Base-by-base conservation (phyloP, 805 yeast species). In the Myxozyma mucilagina region DNA sequence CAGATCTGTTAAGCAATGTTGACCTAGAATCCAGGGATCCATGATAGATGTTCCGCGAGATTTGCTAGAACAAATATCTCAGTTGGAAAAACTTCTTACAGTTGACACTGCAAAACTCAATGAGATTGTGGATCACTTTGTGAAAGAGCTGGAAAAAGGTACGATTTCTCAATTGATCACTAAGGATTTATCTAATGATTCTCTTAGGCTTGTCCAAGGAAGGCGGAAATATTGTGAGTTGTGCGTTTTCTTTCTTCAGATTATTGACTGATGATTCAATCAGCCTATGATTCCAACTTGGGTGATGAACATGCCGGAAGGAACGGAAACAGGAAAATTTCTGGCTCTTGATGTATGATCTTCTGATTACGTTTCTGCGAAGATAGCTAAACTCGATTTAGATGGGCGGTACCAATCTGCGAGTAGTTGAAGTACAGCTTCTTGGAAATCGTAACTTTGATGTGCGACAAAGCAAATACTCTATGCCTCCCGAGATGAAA, bases 221-320 rank as follows among this genome's bases (percentile, higher is more conserved):
- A 48, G 74, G 74, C 14, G 74, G 74, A 24, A 62, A 66, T 41
- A 71, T 71, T 58, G 70, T 68, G 61, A 29, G 70, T 44, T 3
- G 16, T 14, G 16, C 31, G 35, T 13, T 13, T n/a, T 45, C 20
- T 29, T 24, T 13, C 20, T 35, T 11, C 31, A 16, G n/a, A 20
- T 20, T 41, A 6, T 36, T 20, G 13, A 11, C 44, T 8, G 14
- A 48, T 36, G n/a, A 32, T 14, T 31, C 11, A 14, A 14, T 18
- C 20, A 65, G 68, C 98, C 99, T 64, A 93, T 93, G 98, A 91
- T 87, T 73, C 96, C 96, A 51, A 89, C 96, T 64, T 93, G 97
- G 97, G 97, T 93, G 58, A 79, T 91, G 81, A 96, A 88, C 71
- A 87, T 80, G 79, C 97, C 98, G 67, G 87, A 93, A 53, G 99